phyloP scores from a whole-genome alignment of 2,329 filamentous ascomycete species.

The Fusarium papillatum region DNA sequence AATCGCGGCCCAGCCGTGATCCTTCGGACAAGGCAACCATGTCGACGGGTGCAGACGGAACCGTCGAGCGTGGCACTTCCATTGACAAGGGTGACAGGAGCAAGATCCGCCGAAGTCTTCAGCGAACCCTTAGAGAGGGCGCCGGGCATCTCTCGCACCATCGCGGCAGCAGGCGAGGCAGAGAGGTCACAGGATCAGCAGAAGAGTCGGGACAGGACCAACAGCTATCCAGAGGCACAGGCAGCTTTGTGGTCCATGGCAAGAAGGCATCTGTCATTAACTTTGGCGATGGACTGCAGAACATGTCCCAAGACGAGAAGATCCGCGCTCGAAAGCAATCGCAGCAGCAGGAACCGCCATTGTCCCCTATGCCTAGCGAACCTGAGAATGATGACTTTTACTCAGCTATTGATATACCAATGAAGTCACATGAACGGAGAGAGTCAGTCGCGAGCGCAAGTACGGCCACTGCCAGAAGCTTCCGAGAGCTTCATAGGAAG shows the following conservation, averaged over 20 bases:
- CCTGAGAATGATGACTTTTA: slow-evolving; percentile 64
- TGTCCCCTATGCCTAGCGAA: slow-evolving; percentile 51
- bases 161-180: slow-evolving; percentile 82
- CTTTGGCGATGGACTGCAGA: slow-evolving; percentile 93
- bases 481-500: slow-evolving; percentile 72
- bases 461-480: slow-evolving; percentile 76
- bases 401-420: slow-evolving; percentile 61
- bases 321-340: slow-evolving; percentile 72
- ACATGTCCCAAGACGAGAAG: slow-evolving; percentile 80
- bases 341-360: slow-evolving; percentile 55
- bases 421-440: slow-evolving; percentile 64
- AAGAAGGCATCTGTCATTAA: slow-evolving; percentile 98
- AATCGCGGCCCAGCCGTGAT: slow-evolving; percentile 50
- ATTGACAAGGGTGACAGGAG: slow-evolving; percentile 67
- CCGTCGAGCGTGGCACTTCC: slow-evolving; percentile 50
- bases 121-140: slow-evolving; percentile 89
- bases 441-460: slow-evolving; percentile 75
- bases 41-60: slow-evolving; percentile 49
- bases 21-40: slow-evolving; percentile 51
- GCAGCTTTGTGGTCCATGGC: slow-evolving; percentile 95
- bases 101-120: slow-evolving; percentile 87
- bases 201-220: slow-evolving; percentile 67
- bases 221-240: slow-evolving; percentile 81
- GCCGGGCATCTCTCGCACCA: slow-evolving; percentile 76
- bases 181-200: slow-evolving; percentile 62